A percentile compares a stretch with the other conserved stretches of the same genome.
Conservation (phyloP, 2,329 filamentous ascomycete species). For the Cladosporium oxysporum region DNA sequence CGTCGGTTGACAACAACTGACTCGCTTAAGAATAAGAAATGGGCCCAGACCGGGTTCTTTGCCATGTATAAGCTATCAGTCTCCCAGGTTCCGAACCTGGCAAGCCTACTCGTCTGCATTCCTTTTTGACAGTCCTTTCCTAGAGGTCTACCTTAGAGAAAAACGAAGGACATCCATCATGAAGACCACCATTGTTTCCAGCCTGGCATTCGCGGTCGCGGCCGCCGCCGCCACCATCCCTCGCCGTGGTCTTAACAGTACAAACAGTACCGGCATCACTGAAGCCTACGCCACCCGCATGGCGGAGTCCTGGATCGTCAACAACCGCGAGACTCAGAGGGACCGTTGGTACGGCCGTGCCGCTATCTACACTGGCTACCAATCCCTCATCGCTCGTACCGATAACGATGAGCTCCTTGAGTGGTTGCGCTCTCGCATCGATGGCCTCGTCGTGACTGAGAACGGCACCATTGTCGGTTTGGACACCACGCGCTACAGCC, state of each 20-base stretch:
- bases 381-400: conserved; percentile 24
- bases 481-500: conserved; percentile 49
- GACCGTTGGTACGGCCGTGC: conserved; percentile 13
- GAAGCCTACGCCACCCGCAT: conserved; percentile 11
- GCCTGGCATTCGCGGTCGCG: conserved; percentile 1
- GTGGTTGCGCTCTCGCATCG: conserved; percentile 27
- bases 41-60: not conserved
- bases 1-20: not conserved
- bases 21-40: not conserved
- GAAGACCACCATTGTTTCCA: not conserved
- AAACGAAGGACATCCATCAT: not conserved
- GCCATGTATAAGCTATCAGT: not conserved
- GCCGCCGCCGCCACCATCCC: not conserved
- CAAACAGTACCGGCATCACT: not conserved
- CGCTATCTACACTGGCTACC: conserved; percentile 25
- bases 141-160: not conserved
- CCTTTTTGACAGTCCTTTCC: not conserved
- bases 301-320: conserved; percentile 12
- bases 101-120: not conserved
- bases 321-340: not conserved
- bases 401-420: conserved; percentile 24
- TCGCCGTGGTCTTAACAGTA: not conserved
- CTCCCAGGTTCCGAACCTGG: not conserved
- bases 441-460: conserved; percentile 48
- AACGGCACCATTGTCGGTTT: conserved; percentile 53